Base-by-base conservation (phyloP, 2,329 filamentous ascomycete species). In the Aureobasidium leucospermi region DNA sequence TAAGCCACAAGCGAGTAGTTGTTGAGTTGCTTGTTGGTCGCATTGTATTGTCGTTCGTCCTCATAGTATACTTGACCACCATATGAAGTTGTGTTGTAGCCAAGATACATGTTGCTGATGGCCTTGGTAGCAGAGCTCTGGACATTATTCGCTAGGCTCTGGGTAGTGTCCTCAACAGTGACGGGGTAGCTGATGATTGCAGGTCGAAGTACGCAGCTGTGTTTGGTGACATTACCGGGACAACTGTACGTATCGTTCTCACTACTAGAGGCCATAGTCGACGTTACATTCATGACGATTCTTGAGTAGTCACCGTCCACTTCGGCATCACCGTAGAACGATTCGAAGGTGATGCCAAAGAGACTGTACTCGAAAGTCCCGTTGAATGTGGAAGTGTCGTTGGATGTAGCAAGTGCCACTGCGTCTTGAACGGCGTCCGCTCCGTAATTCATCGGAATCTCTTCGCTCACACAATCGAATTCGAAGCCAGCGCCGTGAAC, bases 171-270 rank as follows among this genome's bases (percentile, higher is more conserved):
- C n/a, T 48, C 39, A 1, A 55, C 45, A 53, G 53, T 59, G 15
- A 65, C 60, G 1, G 65, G 63, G 32, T 67, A 67, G 36, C 60
- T 61, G 51, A 67, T 53, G n/a, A 64, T 56, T 0, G 66, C 66
- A 3, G 66, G 65, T 7, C 64, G 58, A 1, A 67, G 61, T 2
- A 56, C 53, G 39, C 66, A 67, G 6, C 38, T 63, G 42, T 65
- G 65, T 11, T 19, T 53, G 34, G 60, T 61, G 1, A 53, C 13
- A 4, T 28, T 61, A 11, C 64, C 65, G 8, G 56, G 47, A 29
- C 60, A 61, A 15, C 29, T 48, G 6, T 28, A 19, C 16, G 51
- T 7, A n/a, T 41, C 43, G 23, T 7, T 43, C 8, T 59, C 52
- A n/a, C 51, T 11, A 6, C 59, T 51, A 0, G 29, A 19, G 3